These are phyloP conservation scores for Pseudogymnoascus pannorum DNA, from an alignment of 2,329 filamentous ascomycete genomes.

Conservation along the genomic window DNA sequence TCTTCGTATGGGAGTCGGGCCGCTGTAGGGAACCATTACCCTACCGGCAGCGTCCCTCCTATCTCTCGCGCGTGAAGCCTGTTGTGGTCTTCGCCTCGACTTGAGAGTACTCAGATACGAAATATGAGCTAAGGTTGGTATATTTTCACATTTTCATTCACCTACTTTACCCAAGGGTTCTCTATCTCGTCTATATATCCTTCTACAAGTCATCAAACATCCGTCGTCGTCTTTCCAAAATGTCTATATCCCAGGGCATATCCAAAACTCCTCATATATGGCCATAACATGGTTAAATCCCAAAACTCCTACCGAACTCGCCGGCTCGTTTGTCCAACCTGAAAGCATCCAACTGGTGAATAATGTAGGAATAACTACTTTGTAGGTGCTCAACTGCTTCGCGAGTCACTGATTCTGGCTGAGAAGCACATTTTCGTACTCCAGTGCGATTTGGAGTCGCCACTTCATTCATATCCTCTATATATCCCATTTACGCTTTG, in stretches of 20 bases:
- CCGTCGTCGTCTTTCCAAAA: background rate
- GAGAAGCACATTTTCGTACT: background rate
- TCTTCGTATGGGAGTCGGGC: background rate
- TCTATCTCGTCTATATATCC: background rate
- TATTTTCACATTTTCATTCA: background rate
- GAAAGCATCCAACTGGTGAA: background rate
- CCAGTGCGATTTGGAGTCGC: background rate
- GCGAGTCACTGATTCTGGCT: background rate
- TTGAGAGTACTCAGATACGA: background rate
- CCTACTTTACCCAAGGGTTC: background rate
- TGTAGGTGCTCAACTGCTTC: background rate
- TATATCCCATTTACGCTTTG: conserved; percentile 13
- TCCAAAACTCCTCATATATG: background rate
- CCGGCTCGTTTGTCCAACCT: background rate
- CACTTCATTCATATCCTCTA: background rate
- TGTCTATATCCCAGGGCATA: background rate
- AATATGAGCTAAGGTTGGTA: background rate
- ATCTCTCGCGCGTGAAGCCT: background rate
- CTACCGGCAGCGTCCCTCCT: background rate
- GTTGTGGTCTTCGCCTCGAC: background rate
- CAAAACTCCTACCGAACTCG: background rate
- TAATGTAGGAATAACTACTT: background rate
- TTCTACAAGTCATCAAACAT: background rate
- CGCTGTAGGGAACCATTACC: background rate
- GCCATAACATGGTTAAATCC: background rate